Evolutionary conservation across 495 filamentous ascomycete species (phyloP).

Genomic region (Aspergillus diversus): DNA sequence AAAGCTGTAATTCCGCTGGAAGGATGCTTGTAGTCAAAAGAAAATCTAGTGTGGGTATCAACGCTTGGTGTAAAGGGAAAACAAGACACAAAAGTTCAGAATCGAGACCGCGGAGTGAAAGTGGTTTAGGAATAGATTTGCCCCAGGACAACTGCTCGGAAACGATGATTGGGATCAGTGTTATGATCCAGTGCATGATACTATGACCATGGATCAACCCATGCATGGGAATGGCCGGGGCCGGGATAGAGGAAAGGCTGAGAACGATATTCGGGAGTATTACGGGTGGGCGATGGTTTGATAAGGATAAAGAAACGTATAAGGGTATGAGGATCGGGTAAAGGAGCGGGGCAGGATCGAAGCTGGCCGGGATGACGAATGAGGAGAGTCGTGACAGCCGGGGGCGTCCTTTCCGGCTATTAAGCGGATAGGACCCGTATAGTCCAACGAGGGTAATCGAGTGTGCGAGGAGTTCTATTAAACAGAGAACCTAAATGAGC

Average conservation of each 20-base stretch:
- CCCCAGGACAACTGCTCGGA: constrained; percentile 48
- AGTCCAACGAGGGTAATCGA: constrained; percentile 43
- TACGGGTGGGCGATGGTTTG: constrained; percentile 53
- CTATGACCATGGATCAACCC: constrained; percentile 57
- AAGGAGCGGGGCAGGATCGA: constrained; percentile 89
- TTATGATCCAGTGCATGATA: constrained; percentile 72
- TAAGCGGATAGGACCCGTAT: constrained; percentile 49
- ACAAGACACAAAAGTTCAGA: constrained; percentile 68
- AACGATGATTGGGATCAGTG: constrained; percentile 61
- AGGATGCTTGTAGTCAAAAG: constrained; percentile 87
- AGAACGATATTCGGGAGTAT: constrained; percentile 82
- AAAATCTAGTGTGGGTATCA: constrained; percentile 72
- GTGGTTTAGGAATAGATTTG: constrained; percentile 32
- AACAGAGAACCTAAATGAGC: constrained; percentile 11
- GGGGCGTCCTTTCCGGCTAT: constrained; percentile 36
- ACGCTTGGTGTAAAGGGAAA: constrained; percentile 84
- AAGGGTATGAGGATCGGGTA: constrained; percentile 81
- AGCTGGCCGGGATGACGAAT: constrained; percentile 66
- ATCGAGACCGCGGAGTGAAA: constrained; percentile 49
- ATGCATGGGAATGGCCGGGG: constrained; percentile 67
- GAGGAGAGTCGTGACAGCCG: constrained; percentile 34
- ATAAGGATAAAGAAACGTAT: constrained; percentile 77
- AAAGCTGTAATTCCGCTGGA: constrained; percentile 81
- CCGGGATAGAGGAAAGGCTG: constrained; percentile 76
- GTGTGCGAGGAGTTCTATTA: constrained; percentile 54